Base-by-base conservation (phyloP, 1,284 basidiomycete genomes). In the Ganoderma resinaceum region DNA sequence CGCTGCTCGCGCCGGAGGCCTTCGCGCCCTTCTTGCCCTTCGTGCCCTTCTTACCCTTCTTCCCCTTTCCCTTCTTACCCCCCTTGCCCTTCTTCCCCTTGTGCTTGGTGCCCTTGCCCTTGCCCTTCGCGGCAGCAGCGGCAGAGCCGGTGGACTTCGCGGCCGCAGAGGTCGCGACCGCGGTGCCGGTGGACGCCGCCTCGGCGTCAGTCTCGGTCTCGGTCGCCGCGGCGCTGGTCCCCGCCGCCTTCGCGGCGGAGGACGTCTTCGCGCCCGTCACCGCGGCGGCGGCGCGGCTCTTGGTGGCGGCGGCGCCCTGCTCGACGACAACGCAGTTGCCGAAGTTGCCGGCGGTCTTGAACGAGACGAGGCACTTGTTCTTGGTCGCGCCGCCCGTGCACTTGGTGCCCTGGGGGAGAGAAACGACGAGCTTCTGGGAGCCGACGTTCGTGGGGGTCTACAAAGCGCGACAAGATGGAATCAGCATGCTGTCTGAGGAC, bases 301-400 rank as follows among this genome's bases (percentile, higher is more conserved):
- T 63, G 23, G 53, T 67, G 6, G 63, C 62, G 26, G 62, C 62
- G 7, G 52, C 62, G 20, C 52, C 70, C 57, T 77, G 75, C 40
- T 71, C 58, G 46, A 83, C 82, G 62, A 82, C 84, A 29, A 84
- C 82, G 69, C 86, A 88, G 75, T 87, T 87, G 68, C 85, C 87
- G 74, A 87, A 87, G 35, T 83, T 82, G 23, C 79, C 80, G 53
- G 80, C 77, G 29, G 82, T 82, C 53, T 76, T 82, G 74, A 86
- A 83, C 7, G 83, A 81, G 75, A 83, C 83, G 63, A 88, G 79
- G 72, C 87, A 89, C 61, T 80, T 77, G 73, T 85, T 80, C 5
- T 79, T 77, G 11, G 76, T 67, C 6, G 77, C 66, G 37, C 87
- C 87, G 66, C 86, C 87, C 3, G 82, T 80, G 77, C 87, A 89